These are phyloP conservation scores for Plenodomus tracheiphilus DNA, from an alignment of 2,329 filamentous ascomycete species.

Conservation along the genomic window DNA sequence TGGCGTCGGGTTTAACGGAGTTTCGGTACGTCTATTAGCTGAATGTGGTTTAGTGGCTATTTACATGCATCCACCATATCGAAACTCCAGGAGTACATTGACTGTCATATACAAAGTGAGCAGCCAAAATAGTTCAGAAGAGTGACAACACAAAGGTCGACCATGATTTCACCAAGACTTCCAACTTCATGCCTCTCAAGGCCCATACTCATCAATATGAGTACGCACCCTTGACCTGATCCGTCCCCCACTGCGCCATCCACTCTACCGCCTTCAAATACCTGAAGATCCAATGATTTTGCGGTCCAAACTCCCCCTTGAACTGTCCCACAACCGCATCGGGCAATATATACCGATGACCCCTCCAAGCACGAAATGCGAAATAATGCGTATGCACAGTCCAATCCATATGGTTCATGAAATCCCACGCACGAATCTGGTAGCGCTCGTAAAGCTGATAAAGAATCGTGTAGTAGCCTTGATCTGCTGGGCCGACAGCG, in stretches of 20 bases:
- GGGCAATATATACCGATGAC: constrained; percentile 14
- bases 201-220: constrained; percentile 1
- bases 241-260: constrained; percentile 9
- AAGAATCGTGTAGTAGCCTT: constrained; percentile 13
- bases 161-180: no score
- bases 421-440: constrained; percentile 7
- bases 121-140: no score
- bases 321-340: constrained; percentile 8
- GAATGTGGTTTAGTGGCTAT: no score
- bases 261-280: constrained; percentile 12
- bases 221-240: constrained; percentile 11
- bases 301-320: constrained; percentile 3
- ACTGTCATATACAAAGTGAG: no score
- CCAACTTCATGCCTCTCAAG: no score
- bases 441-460: constrained; percentile 12
- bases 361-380: constrained; percentile 14
- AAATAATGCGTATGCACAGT: constrained; percentile 1
- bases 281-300: neutral
- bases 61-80: no score
- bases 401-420: neutral
- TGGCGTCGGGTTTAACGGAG: constrained; percentile 2
- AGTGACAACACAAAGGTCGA: no score
- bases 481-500: constrained; percentile 10
- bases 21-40: neutral
- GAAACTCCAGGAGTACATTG: no score